Evolutionary conservation across 1,284 basidiomycete species (phyloP), one percentile per base, ranked within the genome.

Genomic region (Fistulinella cinereoalba): DNA sequence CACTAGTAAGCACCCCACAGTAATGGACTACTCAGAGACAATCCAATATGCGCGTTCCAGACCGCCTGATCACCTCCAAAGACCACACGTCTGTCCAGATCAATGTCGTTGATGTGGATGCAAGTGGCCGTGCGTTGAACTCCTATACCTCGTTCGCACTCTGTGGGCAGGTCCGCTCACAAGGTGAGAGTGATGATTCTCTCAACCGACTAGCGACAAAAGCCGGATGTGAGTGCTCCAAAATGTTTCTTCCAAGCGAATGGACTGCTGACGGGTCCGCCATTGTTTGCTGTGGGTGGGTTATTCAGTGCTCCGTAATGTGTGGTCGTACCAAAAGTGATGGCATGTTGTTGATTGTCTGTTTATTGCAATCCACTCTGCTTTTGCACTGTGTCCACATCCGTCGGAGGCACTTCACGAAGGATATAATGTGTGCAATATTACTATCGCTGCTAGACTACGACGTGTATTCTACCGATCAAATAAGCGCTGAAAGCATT

Each of bases 51-150:
- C 7, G 19, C 34, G 18, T 52, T 39, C 24, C 67, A 88, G 92
- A 93, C 82, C 90, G 93, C 60, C 80, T 97, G 66, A 97, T 97
- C 72, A 96, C 92, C 62, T 91, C 96, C 66, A 98, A 99, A 80
- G 96, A 99, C 76, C 93, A 98, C 72, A 94, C 96, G 38, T 97
- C 95, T 38, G 92, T 99, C 65, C 96, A 99, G 72, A 88, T 99
- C 71, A 88, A 84, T 72, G 80, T 99, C 61, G 90, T 81, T 56
- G 96, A 98, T 67, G 96, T 99, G 64, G 95, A 98, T 70, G 83
- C 88, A 59, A 85, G 89, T 56, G 96, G 97, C 68, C 86, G 85
- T 68, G 92, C 93, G 51, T 77, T 95, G 65, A 74, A 75, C 67
- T 93, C 92, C 55, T 86, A 86, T 59, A 94, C 92, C 57, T 89